These are phyloP conservation scores for Primulina huaijiensis DNA, from an alignment of 257 asterid species.

Conservation along the genomic window DNA sequence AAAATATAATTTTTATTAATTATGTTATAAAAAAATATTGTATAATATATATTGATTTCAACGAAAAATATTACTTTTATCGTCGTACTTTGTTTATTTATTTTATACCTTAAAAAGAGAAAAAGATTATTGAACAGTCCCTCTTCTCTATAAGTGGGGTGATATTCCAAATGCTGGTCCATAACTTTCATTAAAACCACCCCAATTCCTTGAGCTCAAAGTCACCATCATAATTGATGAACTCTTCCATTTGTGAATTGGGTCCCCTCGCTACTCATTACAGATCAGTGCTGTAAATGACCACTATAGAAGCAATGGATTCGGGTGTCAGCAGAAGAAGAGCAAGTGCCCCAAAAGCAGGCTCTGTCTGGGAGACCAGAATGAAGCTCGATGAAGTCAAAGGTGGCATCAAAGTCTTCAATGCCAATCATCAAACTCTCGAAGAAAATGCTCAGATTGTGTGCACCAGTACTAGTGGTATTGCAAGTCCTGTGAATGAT, in stretches of 20 bases:
- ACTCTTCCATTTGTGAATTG: not conserved
- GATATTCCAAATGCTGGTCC: no score
- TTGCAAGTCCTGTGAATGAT: constrained; percentile 2
- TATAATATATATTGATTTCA: no score
- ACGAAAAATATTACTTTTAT: no score
- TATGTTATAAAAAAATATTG: no score
- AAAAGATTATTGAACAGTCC: no score
- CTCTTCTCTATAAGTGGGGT: no score
- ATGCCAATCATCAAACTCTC: constrained; percentile 32
- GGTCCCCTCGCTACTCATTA: not conserved
- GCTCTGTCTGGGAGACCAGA: not conserved
- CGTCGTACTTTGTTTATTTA: no score
- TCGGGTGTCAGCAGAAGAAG: not conserved
- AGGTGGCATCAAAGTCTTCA: constrained; percentile 43
- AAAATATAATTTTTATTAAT: no score
- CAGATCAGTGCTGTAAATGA: not conserved
- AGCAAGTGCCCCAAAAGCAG: not conserved
- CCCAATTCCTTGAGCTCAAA: not conserved
- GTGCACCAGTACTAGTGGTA: not conserved
- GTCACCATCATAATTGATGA: not conserved
- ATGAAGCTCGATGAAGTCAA: not conserved
- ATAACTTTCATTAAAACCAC: not conserved
- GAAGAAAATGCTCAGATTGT: constrained; percentile 21
- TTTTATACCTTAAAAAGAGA: no score
- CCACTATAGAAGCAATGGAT: not conserved